A percentile compares a stretch with the other conserved stretches of the same genome.
Evolutionary conservation across 2,329 filamentous ascomycete species (phyloP).

Genomic region (Ceratocystis cacaofunesta): DNA sequence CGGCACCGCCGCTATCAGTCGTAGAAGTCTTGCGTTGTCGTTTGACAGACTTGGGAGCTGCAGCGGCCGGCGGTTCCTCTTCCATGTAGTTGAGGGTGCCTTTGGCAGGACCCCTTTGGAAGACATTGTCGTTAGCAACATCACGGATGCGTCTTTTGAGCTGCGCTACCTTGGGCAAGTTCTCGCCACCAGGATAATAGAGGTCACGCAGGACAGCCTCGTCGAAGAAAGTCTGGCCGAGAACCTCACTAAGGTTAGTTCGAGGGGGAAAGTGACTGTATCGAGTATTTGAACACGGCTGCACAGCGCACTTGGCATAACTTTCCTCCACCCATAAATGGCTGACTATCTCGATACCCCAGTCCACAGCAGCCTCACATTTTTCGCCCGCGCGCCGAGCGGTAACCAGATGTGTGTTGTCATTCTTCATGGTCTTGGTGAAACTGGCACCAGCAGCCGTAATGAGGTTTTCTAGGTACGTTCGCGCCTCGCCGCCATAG

Average conservation of each 20-base stretch:
- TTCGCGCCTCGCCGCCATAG: constrained; percentile 84
- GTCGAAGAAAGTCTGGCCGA: constrained; percentile 77
- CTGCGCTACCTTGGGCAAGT: constrained; percentile 30
- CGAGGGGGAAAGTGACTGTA: constrained; percentile 78
- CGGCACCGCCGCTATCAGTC: not conserved
- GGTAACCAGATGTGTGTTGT: constrained; percentile 91
- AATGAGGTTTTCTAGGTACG: constrained; percentile 87
- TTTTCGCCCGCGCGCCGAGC: constrained; percentile 85
- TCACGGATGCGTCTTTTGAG: constrained; percentile 37
- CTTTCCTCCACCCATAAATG: constrained; percentile 97
- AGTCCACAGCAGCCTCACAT: constrained; percentile 79
- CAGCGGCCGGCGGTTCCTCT: constrained; percentile 16
- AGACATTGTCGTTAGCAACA: constrained; percentile 36
- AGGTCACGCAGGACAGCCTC: constrained; percentile 43
- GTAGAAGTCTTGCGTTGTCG: constrained; percentile 14
- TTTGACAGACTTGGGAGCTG: constrained; percentile 18
- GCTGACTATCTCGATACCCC: constrained; percentile 80
- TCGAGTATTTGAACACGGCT: constrained; percentile 54
- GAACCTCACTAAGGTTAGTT: constrained; percentile 84
- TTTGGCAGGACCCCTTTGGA: constrained; percentile 32
- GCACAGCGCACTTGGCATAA: constrained; percentile 73
- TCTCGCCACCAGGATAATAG: constrained; percentile 51
- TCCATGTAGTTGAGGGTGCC: constrained; percentile 31
- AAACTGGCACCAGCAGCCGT: constrained; percentile 71
- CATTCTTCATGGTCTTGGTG: constrained; percentile 86